Conservation (phyloP, 352 stramenopile genomes). For the Globisporangium megalacanthum region DNA sequence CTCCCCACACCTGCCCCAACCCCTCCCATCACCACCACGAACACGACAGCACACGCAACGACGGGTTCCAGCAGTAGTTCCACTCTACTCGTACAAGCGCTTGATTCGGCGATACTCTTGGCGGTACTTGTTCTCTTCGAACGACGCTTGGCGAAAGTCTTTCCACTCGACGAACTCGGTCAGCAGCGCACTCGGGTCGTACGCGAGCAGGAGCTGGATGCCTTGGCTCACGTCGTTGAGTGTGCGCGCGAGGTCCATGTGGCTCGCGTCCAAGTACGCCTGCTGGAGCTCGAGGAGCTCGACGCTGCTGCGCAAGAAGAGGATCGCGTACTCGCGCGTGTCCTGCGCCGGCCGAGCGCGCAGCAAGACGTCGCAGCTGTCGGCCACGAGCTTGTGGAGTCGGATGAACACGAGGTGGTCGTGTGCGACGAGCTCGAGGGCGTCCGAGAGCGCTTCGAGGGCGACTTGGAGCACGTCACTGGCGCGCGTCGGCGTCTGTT, state of each 20-base stretch:
- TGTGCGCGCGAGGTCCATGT: slow-evolving; percentile 90
- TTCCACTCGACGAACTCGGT: slow-evolving; percentile 82
- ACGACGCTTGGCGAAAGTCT: slow-evolving; percentile 84
- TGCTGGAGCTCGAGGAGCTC: slow-evolving; percentile 88
- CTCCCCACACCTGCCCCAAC: too few species aligned
- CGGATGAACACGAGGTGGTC: slow-evolving; percentile 88
- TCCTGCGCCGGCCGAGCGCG: slow-evolving; percentile 46
- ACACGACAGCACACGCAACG: neutral
- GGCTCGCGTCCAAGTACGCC: slow-evolving; percentile 72
- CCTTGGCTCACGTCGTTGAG: slow-evolving; percentile 90
- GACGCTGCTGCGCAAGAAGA: slow-evolving; percentile 84
- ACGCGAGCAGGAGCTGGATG: slow-evolving; percentile 87
- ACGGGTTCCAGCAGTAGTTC: neutral
- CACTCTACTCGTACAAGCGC: slow-evolving; percentile 81
- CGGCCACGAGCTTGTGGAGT: slow-evolving; percentile 88
- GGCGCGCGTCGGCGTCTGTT: slow-evolving; percentile 29
- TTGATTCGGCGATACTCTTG: slow-evolving; percentile 91
- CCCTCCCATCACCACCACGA: neutral
- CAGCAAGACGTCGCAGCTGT: slow-evolving; percentile 86
- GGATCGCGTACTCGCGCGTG: slow-evolving; percentile 80
- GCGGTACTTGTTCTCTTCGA: slow-evolving; percentile 85
- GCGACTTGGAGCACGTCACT: slow-evolving; percentile 56
- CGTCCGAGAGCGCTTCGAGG: slow-evolving; percentile 76
- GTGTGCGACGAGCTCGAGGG: slow-evolving; percentile 75
- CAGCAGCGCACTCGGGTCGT: slow-evolving; percentile 79